Percentiles rank a stretch among this genome's conserved stretches.
Evolutionary conservation across 108 stramenopile species (phyloP).

Genomic region (Fistulifera solaris): DNA sequence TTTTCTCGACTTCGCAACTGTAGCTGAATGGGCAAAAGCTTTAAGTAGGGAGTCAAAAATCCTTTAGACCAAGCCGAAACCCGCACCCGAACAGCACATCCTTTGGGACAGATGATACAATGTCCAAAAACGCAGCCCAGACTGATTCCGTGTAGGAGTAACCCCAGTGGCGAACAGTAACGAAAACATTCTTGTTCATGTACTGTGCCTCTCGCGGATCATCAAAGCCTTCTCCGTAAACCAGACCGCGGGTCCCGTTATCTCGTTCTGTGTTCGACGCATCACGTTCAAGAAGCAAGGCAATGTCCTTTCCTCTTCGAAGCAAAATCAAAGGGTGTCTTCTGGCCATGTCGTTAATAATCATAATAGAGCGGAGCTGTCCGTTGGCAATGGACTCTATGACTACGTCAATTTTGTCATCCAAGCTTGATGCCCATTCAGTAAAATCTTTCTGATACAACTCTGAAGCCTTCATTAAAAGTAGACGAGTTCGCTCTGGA

Average conservation of each 20-base stretch:
- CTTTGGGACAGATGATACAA: constrained; percentile 19
- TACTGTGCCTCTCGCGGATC: constrained; percentile 17
- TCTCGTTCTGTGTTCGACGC: constrained; percentile 12
- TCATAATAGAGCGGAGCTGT: constrained; percentile 23
- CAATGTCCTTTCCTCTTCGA: constrained; percentile 28
- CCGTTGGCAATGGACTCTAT: constrained; percentile 19
- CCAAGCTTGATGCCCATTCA: constrained; percentile 40
- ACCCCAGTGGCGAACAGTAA: constrained; percentile 50
- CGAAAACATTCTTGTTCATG: constrained; percentile 18
- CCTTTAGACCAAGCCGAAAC: constrained; percentile 33
- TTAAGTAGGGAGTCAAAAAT: constrained; percentile 32
- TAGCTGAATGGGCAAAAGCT: constrained; percentile 37
- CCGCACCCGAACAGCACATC: constrained; percentile 46
- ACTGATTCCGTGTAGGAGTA: constrained; percentile 45
- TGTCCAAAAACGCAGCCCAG: constrained; percentile 48
- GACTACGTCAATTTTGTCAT: constrained; percentile 36
- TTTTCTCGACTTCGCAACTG: constrained; percentile 23
- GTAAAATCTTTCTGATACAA: constrained; percentile 18
- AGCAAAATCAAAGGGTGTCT: constrained; percentile 57
- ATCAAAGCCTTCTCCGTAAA: constrained; percentile 18
- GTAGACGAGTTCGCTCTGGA: constrained; percentile 24
- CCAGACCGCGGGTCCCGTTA: constrained; percentile 18
- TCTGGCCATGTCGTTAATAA: constrained; percentile 31
- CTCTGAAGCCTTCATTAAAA: constrained; percentile 37
- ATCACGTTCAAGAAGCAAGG: constrained; percentile 36